Percentiles rank a stretch among this genome's conserved stretches.
Conservation (phyloP, 768 basidiomycete genomes). For the Kwoniella dejecticola region DNA sequence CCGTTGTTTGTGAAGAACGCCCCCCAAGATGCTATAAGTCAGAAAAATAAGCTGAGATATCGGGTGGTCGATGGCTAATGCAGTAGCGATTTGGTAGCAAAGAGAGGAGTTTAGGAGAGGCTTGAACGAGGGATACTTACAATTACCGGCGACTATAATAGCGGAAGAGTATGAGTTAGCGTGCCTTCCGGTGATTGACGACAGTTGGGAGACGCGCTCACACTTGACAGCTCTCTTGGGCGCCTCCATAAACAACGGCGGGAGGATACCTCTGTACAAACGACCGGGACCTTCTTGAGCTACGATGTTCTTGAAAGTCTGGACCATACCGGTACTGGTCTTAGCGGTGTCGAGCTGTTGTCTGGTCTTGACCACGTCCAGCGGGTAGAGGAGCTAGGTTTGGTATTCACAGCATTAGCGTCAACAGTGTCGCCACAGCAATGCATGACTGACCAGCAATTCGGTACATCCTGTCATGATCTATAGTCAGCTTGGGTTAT, state of each 20-base stretch:
- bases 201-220: constrained; percentile 38
- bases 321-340: constrained; percentile 71
- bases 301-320: constrained; percentile 79
- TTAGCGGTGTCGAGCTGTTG: constrained; percentile 95
- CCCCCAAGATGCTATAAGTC: constrained; percentile 96
- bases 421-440: too few species aligned
- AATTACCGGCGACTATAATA: constrained; percentile 45
- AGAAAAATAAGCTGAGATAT: too few species aligned
- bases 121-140: constrained; percentile 1
- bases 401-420: too few species aligned
- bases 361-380: constrained; percentile 97
- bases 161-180: too few species aligned
- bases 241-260: constrained; percentile 91
- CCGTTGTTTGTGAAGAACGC: constrained; percentile 61
- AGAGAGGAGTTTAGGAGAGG: too few species aligned
- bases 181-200: background rate
- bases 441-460: constrained; percentile 66
- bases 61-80: too few species aligned
- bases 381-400: constrained; percentile 53
- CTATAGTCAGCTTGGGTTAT: background rate
- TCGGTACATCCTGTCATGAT: constrained; percentile 50
- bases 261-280: constrained; percentile 93
- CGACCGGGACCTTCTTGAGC: constrained; percentile 73
- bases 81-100: too few species aligned
- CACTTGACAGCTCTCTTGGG: constrained; percentile 95